Conservation (phyloP, 2,329 filamentous ascomycete species). For the Fusarium fracticaudum region DNA sequence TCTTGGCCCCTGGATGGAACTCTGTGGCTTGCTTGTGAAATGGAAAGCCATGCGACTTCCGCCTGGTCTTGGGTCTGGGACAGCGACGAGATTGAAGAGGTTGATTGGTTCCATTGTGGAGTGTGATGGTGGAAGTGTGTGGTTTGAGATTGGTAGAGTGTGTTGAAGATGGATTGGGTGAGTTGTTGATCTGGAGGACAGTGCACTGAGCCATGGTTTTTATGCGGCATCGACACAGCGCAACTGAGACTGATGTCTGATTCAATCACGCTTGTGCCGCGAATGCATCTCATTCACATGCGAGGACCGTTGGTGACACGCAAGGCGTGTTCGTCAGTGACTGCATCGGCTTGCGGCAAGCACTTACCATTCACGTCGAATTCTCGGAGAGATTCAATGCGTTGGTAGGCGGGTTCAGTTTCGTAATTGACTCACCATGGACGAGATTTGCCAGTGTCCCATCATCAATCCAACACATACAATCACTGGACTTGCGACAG, state of each 20-base stretch:
- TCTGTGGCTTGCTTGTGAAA: too few relatives aligned
- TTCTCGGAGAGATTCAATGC: background rate
- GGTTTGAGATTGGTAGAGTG: background rate
- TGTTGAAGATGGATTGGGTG: too few relatives aligned
- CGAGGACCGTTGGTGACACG: background rate
- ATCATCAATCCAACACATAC: background rate
- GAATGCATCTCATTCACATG: background rate
- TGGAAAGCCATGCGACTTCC: too few relatives aligned
- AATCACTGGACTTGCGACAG: background rate
- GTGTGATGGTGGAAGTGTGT: background rate
- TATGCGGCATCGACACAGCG: background rate
- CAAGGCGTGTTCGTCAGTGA: background rate
- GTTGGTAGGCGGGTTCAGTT: background rate
- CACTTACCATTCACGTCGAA: background rate
- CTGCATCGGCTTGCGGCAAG: background rate
- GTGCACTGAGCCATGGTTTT: accelerated
- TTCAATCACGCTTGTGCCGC: accelerated
- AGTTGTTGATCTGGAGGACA: too few relatives aligned
- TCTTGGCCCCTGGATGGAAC: too few relatives aligned
- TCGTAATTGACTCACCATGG: background rate
- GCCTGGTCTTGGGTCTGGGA: too few relatives aligned
- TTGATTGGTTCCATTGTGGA: background rate
- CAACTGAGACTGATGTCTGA: background rate
- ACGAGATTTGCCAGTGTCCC: background rate
- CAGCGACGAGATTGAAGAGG: too few relatives aligned